A percentile compares a stretch with the other conserved stretches of the same genome.
Evolutionary conservation across 176 grass and related monocot species (phyloP).

Genomic region (Guadua angustifolia): DNA sequence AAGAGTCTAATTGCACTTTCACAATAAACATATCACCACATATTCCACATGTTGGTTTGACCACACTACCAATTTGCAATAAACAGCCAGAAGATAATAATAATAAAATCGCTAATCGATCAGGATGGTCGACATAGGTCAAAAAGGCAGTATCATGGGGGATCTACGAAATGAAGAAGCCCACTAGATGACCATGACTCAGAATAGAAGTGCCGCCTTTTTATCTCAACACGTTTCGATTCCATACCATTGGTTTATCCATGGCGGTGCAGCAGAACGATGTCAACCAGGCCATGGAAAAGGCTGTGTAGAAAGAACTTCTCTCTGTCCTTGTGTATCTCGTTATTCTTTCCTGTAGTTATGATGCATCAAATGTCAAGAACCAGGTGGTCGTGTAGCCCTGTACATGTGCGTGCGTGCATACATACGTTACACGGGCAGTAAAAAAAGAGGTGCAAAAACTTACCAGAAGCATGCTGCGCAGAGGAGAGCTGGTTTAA

Average conservation of each 20-base stretch:
- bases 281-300: constrained; percentile 9
- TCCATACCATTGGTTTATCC: constrained; percentile 8
- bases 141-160: constrained; percentile 54
- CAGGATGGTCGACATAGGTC: constrained; percentile 43
- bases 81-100: not conserved
- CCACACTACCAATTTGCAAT: not conserved
- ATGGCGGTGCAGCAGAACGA: not conserved
- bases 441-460: constrained; percentile 35
- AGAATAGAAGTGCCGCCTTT: constrained; percentile 7
- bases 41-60: constrained; percentile 35
- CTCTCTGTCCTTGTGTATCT: not conserved
- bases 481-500: constrained; percentile 29
- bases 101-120: not conserved
- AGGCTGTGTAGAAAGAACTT: not conserved
- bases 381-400: not conserved
- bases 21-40: constrained; percentile 6
- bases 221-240: constrained; percentile 46
- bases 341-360: not conserved
- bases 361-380: constrained; percentile 1
- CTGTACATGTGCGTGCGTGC: not conserved
- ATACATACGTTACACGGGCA: not conserved
- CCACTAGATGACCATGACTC: constrained; percentile 37
- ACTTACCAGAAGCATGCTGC: constrained; percentile 45
- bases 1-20: constrained; percentile 2
- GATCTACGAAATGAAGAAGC: constrained; percentile 28